Evolutionary conservation across 2,329 filamentous ascomycete genomes (phyloP).

Genomic region (Cadophora luteo-olivacea): DNA sequence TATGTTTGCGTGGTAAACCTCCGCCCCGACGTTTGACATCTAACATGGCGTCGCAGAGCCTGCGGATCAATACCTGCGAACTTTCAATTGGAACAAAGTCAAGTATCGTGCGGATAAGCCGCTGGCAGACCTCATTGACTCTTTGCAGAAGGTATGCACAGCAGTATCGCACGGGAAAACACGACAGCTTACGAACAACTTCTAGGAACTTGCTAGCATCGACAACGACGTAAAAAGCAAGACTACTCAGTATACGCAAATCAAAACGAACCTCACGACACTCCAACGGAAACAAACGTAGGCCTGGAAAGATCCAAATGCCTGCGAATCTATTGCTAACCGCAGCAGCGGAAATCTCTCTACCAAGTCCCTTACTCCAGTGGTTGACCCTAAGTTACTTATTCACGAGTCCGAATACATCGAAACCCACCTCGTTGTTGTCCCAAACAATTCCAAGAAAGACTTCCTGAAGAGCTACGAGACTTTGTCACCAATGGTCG

Average conservation of each 20-base stretch:
- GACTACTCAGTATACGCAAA: constrained; percentile 90
- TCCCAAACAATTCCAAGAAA: constrained; percentile 80
- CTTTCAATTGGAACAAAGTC: constrained; percentile 96
- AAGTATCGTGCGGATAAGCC: constrained; percentile 95
- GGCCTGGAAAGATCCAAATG: constrained; percentile 39
- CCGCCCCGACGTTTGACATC: not conserved
- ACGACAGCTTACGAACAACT: not conserved
- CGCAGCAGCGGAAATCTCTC: constrained; percentile 80
- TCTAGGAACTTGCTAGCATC: constrained; percentile 83
- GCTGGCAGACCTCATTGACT: constrained; percentile 84
- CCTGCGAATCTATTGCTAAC: constrained; percentile 26
- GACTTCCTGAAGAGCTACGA: constrained; percentile 93
- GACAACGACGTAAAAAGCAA: constrained; percentile 97
- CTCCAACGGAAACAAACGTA: constrained; percentile 90
- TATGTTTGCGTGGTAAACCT: constrained; percentile 53
- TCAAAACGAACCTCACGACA: constrained; percentile 82
- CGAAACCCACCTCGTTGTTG: constrained; percentile 91
- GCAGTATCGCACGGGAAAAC: not conserved
- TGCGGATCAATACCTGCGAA: constrained; percentile 90
- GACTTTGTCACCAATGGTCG: constrained; percentile 87
- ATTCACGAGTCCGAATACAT: constrained; percentile 95
- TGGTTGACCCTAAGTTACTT: constrained; percentile 81
- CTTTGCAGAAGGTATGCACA: constrained; percentile 77
- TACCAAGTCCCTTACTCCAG: constrained; percentile 89
- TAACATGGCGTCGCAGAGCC: constrained; percentile 67